These are phyloP conservation scores for Cladorrhinum sp. DNA, from an alignment of 2,329 filamentous ascomycete species.

Conservation along the genomic window DNA sequence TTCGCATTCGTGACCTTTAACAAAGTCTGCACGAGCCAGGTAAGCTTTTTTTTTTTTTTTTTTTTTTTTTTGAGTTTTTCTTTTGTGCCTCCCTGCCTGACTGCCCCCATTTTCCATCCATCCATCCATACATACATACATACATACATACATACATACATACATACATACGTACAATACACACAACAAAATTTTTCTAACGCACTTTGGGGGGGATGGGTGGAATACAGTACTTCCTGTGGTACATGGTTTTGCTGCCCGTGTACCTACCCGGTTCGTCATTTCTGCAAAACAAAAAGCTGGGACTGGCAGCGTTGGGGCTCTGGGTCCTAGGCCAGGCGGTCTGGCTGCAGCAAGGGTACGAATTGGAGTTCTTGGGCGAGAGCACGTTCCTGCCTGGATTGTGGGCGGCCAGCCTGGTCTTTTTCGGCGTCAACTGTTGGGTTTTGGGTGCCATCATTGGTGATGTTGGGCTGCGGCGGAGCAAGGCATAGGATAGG, in stretches of 20 bases:
- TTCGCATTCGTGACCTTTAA: constrained; percentile 98
- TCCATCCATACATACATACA: no score
- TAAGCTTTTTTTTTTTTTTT: constrained; percentile 40
- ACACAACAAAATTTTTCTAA: no score
- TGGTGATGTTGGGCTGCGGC: constrained; percentile 49
- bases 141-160: no score
- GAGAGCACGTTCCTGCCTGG: constrained; percentile 80
- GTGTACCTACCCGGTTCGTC: constrained; percentile 83
- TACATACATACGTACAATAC: background rate
- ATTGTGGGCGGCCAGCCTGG: constrained; percentile 70
- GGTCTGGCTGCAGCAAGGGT: constrained; percentile 73
- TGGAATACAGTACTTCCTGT: constrained; percentile 93
- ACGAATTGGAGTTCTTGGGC: constrained; percentile 74
- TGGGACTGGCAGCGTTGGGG: constrained; percentile 62
- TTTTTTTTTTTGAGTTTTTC: no score
- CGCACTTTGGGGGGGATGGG: no score
- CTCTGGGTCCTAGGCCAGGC: constrained; percentile 77
- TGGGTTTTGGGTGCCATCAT: constrained; percentile 85
- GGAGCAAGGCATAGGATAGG: no score
- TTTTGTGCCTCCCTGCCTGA: no score
- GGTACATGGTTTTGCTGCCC: constrained; percentile 93
- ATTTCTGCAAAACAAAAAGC: constrained; percentile 55
- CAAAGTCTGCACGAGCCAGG: constrained; percentile 98
- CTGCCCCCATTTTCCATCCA: no score
- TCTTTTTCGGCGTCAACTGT: constrained; percentile 81